Evolutionary conservation across 306 rosid genomes (phyloP).

Genomic region (Inga laurina): DNA sequence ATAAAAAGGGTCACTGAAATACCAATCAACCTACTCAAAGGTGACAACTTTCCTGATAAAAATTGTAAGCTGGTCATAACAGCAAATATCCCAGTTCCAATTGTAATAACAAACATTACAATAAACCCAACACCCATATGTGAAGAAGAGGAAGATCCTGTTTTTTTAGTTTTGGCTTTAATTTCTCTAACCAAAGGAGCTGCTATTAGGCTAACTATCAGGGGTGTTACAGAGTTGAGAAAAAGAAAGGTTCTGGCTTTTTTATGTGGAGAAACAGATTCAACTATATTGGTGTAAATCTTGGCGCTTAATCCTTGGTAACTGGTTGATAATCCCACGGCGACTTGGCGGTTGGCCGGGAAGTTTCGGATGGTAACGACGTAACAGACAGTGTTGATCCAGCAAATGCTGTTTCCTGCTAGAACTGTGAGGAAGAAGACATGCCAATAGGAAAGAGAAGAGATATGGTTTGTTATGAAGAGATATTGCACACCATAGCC

Average conservation of each 20-base stretch:
- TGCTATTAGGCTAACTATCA: constrained; percentile 34
- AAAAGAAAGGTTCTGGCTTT: constrained; percentile 54
- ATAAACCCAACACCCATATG: constrained; percentile 49
- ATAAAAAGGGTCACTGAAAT: constrained; percentile 43
- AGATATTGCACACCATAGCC: constrained; percentile 86
- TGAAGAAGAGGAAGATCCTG: background rate
- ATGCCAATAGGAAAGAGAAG: constrained; percentile 58
- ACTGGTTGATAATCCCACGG: constrained; percentile 51
- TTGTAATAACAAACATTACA: constrained; percentile 61
- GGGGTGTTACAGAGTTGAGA: constrained; percentile 58
- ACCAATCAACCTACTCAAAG: constrained; percentile 37
- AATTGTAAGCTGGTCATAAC: constrained; percentile 56
- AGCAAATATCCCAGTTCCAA: constrained; percentile 65
- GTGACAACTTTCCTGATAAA: constrained; percentile 36
- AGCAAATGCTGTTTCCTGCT: constrained; percentile 85
- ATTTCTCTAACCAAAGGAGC: constrained; percentile 50
- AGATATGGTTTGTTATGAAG: constrained; percentile 47
- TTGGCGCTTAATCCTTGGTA: constrained; percentile 84
- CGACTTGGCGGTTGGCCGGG: constrained; percentile 36
- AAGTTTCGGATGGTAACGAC: constrained; percentile 42
- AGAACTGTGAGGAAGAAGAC: constrained; percentile 62
- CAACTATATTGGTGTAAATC: constrained; percentile 58
- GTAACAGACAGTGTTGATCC: constrained; percentile 56
- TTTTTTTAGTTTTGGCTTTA: background rate
- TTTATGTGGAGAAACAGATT: constrained; percentile 28